These are phyloP conservation scores for Dictyostelium brefeldianum DNA, from an alignment of 78 protist species.

Conservation along the genomic window DNA sequence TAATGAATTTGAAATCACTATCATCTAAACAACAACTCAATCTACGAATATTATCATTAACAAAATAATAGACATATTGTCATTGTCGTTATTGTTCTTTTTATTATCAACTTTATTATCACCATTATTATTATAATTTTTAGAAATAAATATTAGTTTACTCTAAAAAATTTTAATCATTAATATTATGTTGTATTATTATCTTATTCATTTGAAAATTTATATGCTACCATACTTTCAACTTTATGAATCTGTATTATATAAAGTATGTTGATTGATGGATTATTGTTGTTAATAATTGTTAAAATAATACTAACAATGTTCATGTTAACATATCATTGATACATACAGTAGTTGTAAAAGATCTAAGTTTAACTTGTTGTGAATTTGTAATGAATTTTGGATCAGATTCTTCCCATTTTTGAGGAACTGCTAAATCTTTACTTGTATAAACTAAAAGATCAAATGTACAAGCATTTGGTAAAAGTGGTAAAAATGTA, in stretches of 20 bases:
- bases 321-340: not conserved
- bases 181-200: too few relatives aligned
- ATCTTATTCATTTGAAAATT: slow-evolving; percentile 13
- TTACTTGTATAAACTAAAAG: slow-evolving; percentile 96
- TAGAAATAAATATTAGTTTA: too few relatives aligned
- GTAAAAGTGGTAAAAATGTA: slow-evolving; percentile 95
- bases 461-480: slow-evolving; percentile 95
- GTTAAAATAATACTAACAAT: not conserved
- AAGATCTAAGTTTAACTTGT: slow-evolving; percentile 96
- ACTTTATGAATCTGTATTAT: slow-evolving; percentile 78
- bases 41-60: too few relatives aligned
- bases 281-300: not conserved
- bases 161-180: too few relatives aligned
- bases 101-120: too few relatives aligned
- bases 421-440: slow-evolving; percentile 60
- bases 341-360: slow-evolving; percentile 92
- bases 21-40: too few relatives aligned
- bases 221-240: slow-evolving; percentile 85
- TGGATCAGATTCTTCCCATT: slow-evolving; percentile 98
- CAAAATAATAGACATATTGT: too few relatives aligned
- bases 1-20: too few relatives aligned
- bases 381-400: slow-evolving; percentile 89
- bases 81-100: too few relatives aligned
- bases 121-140: too few relatives aligned
- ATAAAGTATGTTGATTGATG: too few relatives aligned